Conservation (phyloP, 164 flowering plant genomes). For the Paratinospora sagittata region DNA sequence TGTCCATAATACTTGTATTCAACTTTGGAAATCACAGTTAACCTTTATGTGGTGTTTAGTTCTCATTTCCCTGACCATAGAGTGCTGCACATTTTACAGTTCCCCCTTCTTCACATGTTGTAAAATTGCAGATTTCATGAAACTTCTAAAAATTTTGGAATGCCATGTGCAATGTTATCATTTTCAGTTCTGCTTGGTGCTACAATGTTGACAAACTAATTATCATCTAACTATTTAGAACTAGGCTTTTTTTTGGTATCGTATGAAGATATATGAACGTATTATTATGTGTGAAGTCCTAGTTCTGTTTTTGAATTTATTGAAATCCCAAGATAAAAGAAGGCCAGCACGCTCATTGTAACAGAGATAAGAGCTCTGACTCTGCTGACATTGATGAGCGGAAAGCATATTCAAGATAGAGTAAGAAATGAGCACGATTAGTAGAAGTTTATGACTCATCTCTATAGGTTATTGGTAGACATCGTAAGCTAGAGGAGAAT, state of each 20-base stretch:
- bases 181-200: not conserved
- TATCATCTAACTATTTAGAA: too few species aligned
- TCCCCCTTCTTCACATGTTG: too few species aligned
- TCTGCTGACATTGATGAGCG: too few species aligned
- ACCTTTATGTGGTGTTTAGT: not conserved
- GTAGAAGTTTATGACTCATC: too few species aligned
- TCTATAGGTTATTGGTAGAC: too few species aligned
- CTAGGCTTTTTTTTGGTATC: too few species aligned
- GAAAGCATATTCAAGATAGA: too few species aligned
- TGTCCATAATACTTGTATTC: not conserved
- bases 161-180: not conserved
- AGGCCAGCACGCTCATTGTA: too few species aligned
- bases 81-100: too few species aligned
- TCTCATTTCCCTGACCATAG: not conserved
- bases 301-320: not conserved
- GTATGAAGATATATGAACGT: not conserved
- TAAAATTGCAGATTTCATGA: not conserved
- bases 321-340: not conserved
- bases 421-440: too few species aligned
- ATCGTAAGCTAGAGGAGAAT: too few species aligned
- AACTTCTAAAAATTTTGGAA: not conserved
- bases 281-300: not conserved
- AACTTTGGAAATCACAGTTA: not conserved
- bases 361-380: too few species aligned
- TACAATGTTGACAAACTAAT: not conserved